Evolutionary conservation across 2,329 filamentous ascomycete genomes (phyloP), one percentile per base, ranked within the genome.

Genomic region (Pyrenophora teres): DNA sequence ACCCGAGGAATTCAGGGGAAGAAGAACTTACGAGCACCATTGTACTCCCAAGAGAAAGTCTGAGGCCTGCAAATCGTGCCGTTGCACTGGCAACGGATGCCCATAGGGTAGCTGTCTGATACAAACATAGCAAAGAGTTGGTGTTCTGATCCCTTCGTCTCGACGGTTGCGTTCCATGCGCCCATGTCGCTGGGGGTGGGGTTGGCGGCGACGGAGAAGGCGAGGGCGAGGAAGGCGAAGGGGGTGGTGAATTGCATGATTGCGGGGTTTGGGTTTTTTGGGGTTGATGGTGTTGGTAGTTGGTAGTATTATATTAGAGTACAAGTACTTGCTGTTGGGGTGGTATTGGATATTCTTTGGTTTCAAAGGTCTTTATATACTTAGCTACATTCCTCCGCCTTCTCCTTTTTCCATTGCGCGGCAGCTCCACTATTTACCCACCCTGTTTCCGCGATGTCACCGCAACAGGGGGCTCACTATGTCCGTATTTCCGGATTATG

Each of bases 21-120:
- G 13, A 38, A 8, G 9, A 15, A 53, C 57, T 52, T 46, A 60
- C 57, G 43, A 9, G n/a, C 3, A 6, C 48, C 48, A 32, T 55
- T 43, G 23, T 37, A 60, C 4, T 21, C 25, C 13, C 50, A 52
- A 2, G 9, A 25, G 31, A 60, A 57, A 2, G 40, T 46, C 19
- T 15, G 18, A 40, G 52, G 42, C 9, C 51, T 40, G 10, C 33
- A 54, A 36, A 27, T 42, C 7, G 51, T 36, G 40, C 43, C 35
- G n/a, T 42, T 45, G 18, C 54, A 25, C 23, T 25, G 23, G 23
- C 23, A 7, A 7, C 23, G 6, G 8, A 25, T 25, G 8, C 23
- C 23, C 6, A 25, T 36, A 32, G 49, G 44, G 21, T 46, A 46
- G 21, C 21, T 33, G 42, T 45, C 42, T 15, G 46, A 54, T 5